Base-by-base conservation (phyloP, 2,329 filamentous ascomycete species). In the Xylariaceae sp. region DNA sequence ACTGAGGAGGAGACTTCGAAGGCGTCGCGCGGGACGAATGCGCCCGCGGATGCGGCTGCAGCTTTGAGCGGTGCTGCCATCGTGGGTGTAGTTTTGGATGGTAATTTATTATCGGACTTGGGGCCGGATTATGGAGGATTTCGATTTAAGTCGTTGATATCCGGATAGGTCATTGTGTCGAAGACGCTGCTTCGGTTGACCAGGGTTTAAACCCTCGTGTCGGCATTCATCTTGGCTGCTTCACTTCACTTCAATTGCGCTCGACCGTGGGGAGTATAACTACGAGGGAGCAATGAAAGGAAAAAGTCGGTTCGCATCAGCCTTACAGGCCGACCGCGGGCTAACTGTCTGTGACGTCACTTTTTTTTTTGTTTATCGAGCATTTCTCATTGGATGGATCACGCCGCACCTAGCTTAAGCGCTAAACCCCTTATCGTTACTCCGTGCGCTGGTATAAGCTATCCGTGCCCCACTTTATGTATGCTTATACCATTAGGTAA, bases 1-100 rank as follows among this genome's bases (percentile, higher is more conserved):
- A 97, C 86, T 49, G 85, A 87, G 41, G 75, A 66, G 51, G 92
- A 86, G 41, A 85, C 76, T 37, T 86, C 84, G 71, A 95, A 97
- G 49, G 75, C 73, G 60, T 76, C 70, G 63, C 92, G 89, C 22
- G 94, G 89, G 40, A 86, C 71, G 73, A 97, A 95, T 64, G 19
- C 95, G 64, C 29, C 40, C 29, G 43, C 40, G 13, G 61, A 47
- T 22, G 56, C 26, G 51, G 42, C 30, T 18, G 46, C 34, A 4
- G 51, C 19, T 32, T 49, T 53, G 39, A 49, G 32, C 13, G 51
- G 5, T 26, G 45, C 46, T 16, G 51, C 45, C 45, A 49, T 47
- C 2, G 40, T 13, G 36, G 39, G 32, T 34, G 26, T 16, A 21
- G 15, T 39, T 22, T 32, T 32, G n/a, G 13, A 13, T 12, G 32